Evolutionary conservation across 2,329 filamentous ascomycete species (phyloP), one percentile per base, ranked within the genome.

Genomic region (Gnomoniopsis smithogilvyi): DNA sequence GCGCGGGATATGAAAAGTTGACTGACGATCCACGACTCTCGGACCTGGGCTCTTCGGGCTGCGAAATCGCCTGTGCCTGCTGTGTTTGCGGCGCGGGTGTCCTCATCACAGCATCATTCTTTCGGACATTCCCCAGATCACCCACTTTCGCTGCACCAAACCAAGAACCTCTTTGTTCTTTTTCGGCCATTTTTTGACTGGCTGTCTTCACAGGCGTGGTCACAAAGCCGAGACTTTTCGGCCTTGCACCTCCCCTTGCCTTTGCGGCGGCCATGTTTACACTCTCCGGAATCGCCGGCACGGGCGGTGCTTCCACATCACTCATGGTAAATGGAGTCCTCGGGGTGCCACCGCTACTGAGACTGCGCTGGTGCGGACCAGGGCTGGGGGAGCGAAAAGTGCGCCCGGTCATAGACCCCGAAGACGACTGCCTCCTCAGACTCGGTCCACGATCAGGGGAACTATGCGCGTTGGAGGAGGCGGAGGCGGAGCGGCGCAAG

Each of bases 391-490:
- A 89, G 65, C 93, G 45, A 73, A 97, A 96, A 1, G 92, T 93
- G 59, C 94, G 85, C 71, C 94, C 90, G 33, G 85, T 88, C 93
- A 98, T 96, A 52, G 92, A 96, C 22, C 86, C 83, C 30, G 83
- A 83, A 74, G 93, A 96, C 57, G 80, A 82, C 41, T 82, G 80
- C 67, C 91, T 80, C 62, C 87, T 81, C 62, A 93, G 76, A 55
- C 15, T 24, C 46, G 33, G 58, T 54, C 77, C 76, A 62, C 58
- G 15, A 59, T 58, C 14, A 36, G 43, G 45, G 11, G 15, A 6
- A 3, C 14, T 57, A 14, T 33, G 38, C 45, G 22, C 22, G 45
- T 45, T 49, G 45, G 41, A 78, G 4, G 91, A 94, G 1, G 90
- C 90, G 1, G 92, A 96, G 54, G 81, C 81, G 72, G 82, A 86